Evolutionary conservation across 1,284 basidiomycete species (phyloP), one percentile per base, ranked within the genome.

Genomic region (Irpex sp.): DNA sequence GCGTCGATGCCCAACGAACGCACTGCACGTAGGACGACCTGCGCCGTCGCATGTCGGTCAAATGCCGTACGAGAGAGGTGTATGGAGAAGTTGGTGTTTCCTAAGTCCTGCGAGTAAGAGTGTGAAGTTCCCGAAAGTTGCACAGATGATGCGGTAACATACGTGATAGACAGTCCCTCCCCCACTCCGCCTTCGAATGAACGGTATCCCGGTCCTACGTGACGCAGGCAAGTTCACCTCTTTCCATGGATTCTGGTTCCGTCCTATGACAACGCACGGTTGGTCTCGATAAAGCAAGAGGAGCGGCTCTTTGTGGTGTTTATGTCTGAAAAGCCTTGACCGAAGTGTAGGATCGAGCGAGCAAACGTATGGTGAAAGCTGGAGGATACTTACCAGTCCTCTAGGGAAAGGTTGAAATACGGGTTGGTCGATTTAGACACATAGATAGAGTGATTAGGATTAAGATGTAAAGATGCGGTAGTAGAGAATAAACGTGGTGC

Each of bases 191-290:
- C 97, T 81, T 53, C 97, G 83, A 43, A 99, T 85, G 69, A 95
- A 90, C 0, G 93, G 92, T 8, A 97, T 82, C 1, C 77, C 79
- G n/a, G 79, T 74, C 6, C 75, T 68, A 8, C 74, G 70, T 35
- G 92, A 80, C 6, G 83, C 78, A 1, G 73, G 69, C 55, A 92
- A 79, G 70, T 97, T 96, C 64, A 96, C 89, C 76, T 99, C 97
- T 73, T 94, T 96, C 97, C 97, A 99, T 19, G 95, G 95, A 70
- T 98, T 98, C 81, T 99, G 97, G 74, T 98, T 97, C 58, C 97
- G 83, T 0, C 97, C 97, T 62, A 99, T 94, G 54, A 99, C 86
- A 13, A 99, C 93, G 70, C 95, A 97, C 1, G 95, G 94, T 0
- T 78, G 75, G 74, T 99, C 94, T 57, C 94, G 87, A 74, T 98